phyloP scores from a whole-genome alignment of 257 asterid species.

The Eucommia ulmoides region DNA sequence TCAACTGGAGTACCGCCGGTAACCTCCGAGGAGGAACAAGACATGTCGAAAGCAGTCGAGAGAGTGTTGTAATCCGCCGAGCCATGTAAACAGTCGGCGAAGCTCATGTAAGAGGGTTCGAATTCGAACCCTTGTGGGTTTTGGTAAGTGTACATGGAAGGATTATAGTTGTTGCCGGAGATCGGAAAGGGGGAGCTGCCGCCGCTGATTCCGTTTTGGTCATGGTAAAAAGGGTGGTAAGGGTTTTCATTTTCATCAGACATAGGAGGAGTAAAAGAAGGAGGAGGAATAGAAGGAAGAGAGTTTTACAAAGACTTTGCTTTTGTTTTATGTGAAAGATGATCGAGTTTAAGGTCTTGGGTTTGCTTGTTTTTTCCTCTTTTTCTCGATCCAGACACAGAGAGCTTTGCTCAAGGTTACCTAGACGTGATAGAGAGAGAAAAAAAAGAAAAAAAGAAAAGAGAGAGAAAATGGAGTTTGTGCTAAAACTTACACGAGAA shows the following conservation, averaged over 20 bases:
- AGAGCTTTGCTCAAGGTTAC: conserved; percentile 32
- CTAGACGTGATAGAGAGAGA: conserved; percentile 39
- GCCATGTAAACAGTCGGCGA: conserved; percentile 32
- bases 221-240: too few relatives aligned
- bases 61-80: conserved; percentile 20
- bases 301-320: conserved; percentile 2
- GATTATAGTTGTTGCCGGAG: too few relatives aligned
- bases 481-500: too few relatives aligned
- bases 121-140: conserved; percentile 15
- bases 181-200: too few relatives aligned
- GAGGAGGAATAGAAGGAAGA: conserved; percentile 14
- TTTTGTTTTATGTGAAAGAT: conserved; percentile 11
- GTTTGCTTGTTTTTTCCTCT: too few relatives aligned
- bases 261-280: conserved; percentile 9
- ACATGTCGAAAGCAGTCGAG: conserved; percentile 21
- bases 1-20: too few relatives aligned
- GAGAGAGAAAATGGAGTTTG: conserved; percentile 27
- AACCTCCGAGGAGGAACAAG: conserved; percentile 13
- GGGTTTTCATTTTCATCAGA: too few relatives aligned
- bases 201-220: too few relatives aligned
- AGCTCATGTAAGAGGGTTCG: conserved; percentile 15
- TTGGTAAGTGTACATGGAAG: too few relatives aligned
- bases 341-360: conserved; percentile 23
- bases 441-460: conserved; percentile 1
- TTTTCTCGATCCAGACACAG: too few relatives aligned